These are phyloP conservation scores for Trichoderma aggressivum DNA, from an alignment of 2,329 filamentous ascomycete species.

Conservation along the genomic window DNA sequence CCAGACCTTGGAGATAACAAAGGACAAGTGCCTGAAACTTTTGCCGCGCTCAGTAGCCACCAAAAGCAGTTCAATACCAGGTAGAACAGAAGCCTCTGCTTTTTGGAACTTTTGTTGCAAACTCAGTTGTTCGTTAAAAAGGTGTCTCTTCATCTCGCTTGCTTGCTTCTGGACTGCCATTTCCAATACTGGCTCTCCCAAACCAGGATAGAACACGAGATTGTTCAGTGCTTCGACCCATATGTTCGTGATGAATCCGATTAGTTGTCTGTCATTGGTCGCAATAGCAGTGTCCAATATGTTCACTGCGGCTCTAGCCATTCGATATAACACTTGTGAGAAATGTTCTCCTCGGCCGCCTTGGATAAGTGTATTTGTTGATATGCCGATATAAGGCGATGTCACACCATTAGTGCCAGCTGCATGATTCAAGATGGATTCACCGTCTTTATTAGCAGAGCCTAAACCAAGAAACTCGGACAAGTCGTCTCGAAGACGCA, in stretches of 20 bases:
- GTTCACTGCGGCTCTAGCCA: not conserved
- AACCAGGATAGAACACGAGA: not conserved
- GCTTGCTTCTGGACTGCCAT: not conserved
- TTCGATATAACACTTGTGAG: not conserved
- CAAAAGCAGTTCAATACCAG: not conserved
- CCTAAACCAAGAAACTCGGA: not conserved
- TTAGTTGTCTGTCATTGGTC: not conserved
- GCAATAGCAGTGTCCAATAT: slow-evolving; percentile 1
- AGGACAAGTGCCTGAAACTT: not conserved
- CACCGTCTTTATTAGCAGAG: not conserved
- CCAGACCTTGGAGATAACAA: slow-evolving; percentile 6
- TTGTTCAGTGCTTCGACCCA: not conserved
- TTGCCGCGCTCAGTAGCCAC: not conserved
- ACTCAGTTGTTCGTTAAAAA: not conserved
- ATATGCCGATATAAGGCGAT: not conserved
- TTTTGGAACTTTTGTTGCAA: not conserved
- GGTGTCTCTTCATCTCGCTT: not conserved
- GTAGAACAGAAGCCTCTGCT: not conserved
- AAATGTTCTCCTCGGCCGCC: not conserved
- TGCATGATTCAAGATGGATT: not conserved
- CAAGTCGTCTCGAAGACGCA: not conserved
- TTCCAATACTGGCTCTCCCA: not conserved
- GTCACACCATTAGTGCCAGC: not conserved
- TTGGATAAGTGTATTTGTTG: not conserved
- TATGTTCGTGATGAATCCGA: not conserved